Evolutionary conservation across 2,329 filamentous ascomycete genomes (phyloP), one percentile per base, ranked within the genome.

Genomic region (Monosporascus sp.): DNA sequence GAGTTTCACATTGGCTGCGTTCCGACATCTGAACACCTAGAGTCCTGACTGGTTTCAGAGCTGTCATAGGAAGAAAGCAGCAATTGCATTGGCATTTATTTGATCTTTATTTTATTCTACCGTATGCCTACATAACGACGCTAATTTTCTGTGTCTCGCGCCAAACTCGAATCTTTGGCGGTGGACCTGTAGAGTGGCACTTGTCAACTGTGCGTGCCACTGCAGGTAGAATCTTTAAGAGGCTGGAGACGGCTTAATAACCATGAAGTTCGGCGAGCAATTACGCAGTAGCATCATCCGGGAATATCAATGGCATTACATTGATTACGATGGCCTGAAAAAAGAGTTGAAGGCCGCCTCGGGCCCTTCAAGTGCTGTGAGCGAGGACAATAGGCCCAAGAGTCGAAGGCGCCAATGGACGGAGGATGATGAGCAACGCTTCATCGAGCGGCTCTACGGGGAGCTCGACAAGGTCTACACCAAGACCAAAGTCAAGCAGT

Each of bases 291-390:
- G 92, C 70, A 82, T 96, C 68, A 96, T 97, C 74, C 91, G 89
- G 78, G 92, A 97, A 75, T 99, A 95, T 77, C 87, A 92, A 72
- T 96, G 92, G 86, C 90, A 96, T 78, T 99, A 99, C 76, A 97
- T 99, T 74, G 88, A 90, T 74, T 99, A 99, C 76, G 92, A 97
- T 70, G 89, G 87, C 60, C 82, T 99, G 49, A 99, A 99, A 76
- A 79, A 82, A 61, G 86, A 90, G 60, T 85, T 99, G 57, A 94
- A 93, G 74, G 85, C 82, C 55, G 82, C 86, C 55, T 88, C 80
- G 60, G 82, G 85, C 55, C 55, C 61, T 43, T 62, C 65, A 18
- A 65, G 69, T 49, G 61, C 65, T 14, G 67, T 67, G 50, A 67
- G 53, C 20, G 67, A 67, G 46, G 67, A 65, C 56, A 66, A 71